phyloP scores from a whole-genome alignment of 306 rosid genomes.

The Castanea sativa region DNA sequence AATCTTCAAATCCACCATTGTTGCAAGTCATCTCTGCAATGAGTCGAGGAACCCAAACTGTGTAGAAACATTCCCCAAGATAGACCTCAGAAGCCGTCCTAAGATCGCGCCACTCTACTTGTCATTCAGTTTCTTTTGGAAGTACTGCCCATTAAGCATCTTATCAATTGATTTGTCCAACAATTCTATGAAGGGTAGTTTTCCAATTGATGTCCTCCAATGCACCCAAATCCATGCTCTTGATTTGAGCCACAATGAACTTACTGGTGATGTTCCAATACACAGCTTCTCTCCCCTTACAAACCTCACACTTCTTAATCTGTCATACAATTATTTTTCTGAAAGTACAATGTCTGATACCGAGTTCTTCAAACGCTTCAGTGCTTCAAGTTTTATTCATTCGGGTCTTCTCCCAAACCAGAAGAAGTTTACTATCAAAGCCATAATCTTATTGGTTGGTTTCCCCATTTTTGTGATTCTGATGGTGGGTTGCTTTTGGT shows the following conservation, averaged over 20 bases:
- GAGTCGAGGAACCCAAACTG: slow-evolving; percentile 66
- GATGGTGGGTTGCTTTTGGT: slow-evolving; percentile 43
- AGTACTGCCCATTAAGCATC: slow-evolving; percentile 57
- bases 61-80: slow-evolving; percentile 55
- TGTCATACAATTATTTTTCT: slow-evolving; percentile 52
- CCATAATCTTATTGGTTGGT: slow-evolving; percentile 39
- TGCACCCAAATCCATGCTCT: slow-evolving; percentile 61
- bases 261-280: slow-evolving; percentile 57
- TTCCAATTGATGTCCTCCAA: slow-evolving; percentile 49
- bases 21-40: slow-evolving; percentile 74
- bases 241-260: slow-evolving; percentile 56
- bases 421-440: slow-evolving; percentile 39
- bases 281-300: slow-evolving; percentile 43
- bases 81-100: slow-evolving; percentile 61
- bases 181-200: slow-evolving; percentile 51
- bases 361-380: slow-evolving; percentile 46
- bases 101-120: slow-evolving; percentile 51
- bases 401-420: slow-evolving; percentile 54
- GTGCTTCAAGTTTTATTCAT: slow-evolving; percentile 51
- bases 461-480: slow-evolving; percentile 57
- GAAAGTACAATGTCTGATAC: slow-evolving; percentile 49
- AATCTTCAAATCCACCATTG: slow-evolving; percentile 65
- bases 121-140: slow-evolving; percentile 80
- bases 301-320: slow-evolving; percentile 54
- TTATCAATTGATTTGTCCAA: slow-evolving; percentile 58